Percentiles rank a stretch among this genome's conserved stretches.
phyloP scores from a whole-genome alignment of 1,284 basidiomycete species.

The Ustilago tritici region DNA sequence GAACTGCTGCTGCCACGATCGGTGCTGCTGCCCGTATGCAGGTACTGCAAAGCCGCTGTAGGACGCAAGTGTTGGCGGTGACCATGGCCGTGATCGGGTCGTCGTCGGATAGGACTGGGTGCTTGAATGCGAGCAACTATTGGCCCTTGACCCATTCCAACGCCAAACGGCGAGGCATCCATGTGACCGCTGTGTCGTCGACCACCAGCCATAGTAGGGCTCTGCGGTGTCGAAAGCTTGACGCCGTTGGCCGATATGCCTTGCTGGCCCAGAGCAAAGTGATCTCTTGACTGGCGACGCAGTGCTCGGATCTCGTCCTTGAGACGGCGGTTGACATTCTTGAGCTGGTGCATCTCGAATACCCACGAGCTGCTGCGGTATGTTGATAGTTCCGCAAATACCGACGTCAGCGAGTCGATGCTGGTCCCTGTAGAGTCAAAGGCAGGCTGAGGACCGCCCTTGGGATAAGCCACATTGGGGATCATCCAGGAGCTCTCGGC shows the following conservation, averaged over 20 bases:
- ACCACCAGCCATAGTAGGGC: constrained; percentile 18
- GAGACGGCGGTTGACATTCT: constrained; percentile 62
- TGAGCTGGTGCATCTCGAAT: constrained; percentile 66
- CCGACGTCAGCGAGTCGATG: constrained; percentile 51
- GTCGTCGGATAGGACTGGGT: constrained; percentile 47
- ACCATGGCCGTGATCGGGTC: constrained; percentile 52
- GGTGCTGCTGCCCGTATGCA: constrained; percentile 39
- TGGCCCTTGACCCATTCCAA: constrained; percentile 7
- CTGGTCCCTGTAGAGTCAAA: constrained; percentile 47
- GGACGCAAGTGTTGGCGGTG: constrained; percentile 54
- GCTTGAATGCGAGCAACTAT: constrained; percentile 32
- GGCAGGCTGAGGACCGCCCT: constrained; percentile 45
- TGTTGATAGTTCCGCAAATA: constrained; percentile 64
- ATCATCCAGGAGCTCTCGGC: constrained; percentile 52
- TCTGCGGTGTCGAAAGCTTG: constrained; percentile 32
- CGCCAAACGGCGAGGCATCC: constrained; percentile 15
- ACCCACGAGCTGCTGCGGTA: constrained; percentile 59
- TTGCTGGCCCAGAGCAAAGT: constrained; percentile 19
- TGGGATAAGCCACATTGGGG: constrained; percentile 49
- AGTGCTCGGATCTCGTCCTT: constrained; percentile 60
- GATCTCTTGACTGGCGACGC: constrained; percentile 47
- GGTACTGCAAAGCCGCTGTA: constrained; percentile 32
- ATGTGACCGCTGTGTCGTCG: constrained; percentile 25
- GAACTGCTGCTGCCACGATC: constrained; percentile 46
- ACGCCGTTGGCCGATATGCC: constrained; percentile 14